phyloP scores from a whole-genome alignment of 371 early-diverging fungal species.

The Mucor sp. region DNA sequence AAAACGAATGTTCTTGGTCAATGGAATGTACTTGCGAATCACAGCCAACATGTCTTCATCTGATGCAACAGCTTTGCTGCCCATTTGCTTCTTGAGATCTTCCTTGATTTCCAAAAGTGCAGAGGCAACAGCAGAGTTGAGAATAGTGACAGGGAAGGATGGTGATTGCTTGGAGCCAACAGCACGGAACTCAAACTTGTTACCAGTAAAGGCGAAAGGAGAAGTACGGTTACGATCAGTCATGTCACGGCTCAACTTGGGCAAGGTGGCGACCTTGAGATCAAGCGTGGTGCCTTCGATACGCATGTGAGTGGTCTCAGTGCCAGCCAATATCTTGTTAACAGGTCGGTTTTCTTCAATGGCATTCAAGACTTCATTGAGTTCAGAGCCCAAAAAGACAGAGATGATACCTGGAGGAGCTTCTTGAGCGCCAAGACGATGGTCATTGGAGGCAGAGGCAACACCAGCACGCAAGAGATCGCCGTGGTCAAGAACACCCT shows the following conservation, averaged over 20 bases:
- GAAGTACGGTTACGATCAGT: constrained; percentile 99
- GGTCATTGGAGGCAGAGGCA: constrained; percentile 94
- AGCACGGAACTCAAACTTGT: constrained; percentile 99
- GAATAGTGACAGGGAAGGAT: constrained; percentile 91
- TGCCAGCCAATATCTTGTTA: constrained; percentile 75
- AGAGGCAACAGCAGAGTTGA: constrained; percentile 93
- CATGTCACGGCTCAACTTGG: constrained; percentile 91
- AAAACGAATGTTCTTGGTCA: constrained; percentile 90
- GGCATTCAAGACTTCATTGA: constrained; percentile 91
- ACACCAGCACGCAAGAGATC: constrained; percentile 88
- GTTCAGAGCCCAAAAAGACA: constrained; percentile 94
- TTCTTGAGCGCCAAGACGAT: constrained; percentile 97
- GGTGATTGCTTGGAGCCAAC: constrained; percentile 98
- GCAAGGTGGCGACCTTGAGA: constrained; percentile 92
- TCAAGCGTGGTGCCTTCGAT: constrained; percentile 95
- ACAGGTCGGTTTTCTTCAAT: constrained; percentile 88
- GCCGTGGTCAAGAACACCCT: constrained; percentile 91
- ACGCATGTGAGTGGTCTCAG: constrained; percentile 86
- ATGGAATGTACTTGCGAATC: constrained; percentile 79
- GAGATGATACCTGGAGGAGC: constrained; percentile 98
- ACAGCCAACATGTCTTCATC: constrained; percentile 87
- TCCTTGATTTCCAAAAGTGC: constrained; percentile 75
- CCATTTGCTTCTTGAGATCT: constrained; percentile 76
- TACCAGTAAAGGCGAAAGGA: constrained; percentile 98
- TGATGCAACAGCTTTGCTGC: constrained; percentile 73